Evolutionary conservation across 192 early-diverging fungal species (phyloP), one percentile per base, ranked within the genome.

Genomic region (Chytriomyces hyalinus): DNA sequence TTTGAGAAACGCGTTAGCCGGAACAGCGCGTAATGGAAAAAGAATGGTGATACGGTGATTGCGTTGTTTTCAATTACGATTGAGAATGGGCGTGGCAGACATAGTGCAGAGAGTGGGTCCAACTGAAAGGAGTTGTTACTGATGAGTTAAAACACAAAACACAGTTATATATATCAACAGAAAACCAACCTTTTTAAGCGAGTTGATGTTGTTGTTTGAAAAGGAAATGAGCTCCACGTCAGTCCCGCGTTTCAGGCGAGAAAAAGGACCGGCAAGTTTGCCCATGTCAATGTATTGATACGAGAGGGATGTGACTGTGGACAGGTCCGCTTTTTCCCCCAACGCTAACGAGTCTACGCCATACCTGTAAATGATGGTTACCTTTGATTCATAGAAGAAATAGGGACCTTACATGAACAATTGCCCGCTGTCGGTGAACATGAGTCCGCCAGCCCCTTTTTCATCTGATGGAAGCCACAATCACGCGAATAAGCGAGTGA

Each of bases 1-100:
- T 73, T n/a, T 17, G 67, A 68, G 6, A 81, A 69, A 28, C 79
- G 76, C 26, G 75, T 49, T 20, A 85, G 48, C 22, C 81, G 70
- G 61, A 73, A 81, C 20, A 85, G 7, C 3, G 78, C 48, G 49
- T 85, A 85, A n/a, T 24, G 62, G n/a, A 79, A 61, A 53, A 80
- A 85, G 17, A 80, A 67, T 36, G 74, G 76, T 0, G 64, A 70
- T 0, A 17, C 48, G 6, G 73, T 73, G 61, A 75, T 77, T 6
- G 71, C n/a, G 65, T 85, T 85, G 36, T 80, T 61, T 46, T 80
- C 79, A 46, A 67, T 49, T 3, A 24, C 36, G 6, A 85, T 46
- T 24, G 79, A 57, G 36, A 85, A 17, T 15, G 77, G 67, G 48
- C 72, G 68, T 6, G 79, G 10, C 26, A 61, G 26, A 6, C 45